phyloP scores from a whole-genome alignment of 805 yeast genomes.

The Sugiyamaella marilandica region DNA sequence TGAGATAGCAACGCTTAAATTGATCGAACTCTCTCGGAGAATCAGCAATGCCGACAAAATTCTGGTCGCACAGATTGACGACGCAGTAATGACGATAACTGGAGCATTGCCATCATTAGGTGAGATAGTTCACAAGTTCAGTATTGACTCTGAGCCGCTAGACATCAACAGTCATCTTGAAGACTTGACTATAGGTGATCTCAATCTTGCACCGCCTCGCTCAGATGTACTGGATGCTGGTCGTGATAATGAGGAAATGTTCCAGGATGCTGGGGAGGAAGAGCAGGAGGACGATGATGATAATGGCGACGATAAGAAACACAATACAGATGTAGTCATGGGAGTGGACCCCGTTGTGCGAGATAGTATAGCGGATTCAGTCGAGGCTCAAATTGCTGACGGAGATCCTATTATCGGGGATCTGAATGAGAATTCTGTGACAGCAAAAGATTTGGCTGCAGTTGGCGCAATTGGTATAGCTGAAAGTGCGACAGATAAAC shows the following conservation, averaged over 20 bases:
- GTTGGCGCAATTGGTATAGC: too few relatives aligned
- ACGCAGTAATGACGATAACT: background rate
- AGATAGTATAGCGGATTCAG: background rate
- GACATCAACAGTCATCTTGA: background rate
- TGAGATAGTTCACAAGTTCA: background rate
- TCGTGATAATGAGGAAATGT: too few relatives aligned
- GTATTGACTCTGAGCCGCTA: background rate
- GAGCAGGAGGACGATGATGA: background rate
- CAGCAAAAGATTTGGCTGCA: background rate
- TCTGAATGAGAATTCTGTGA: background rate
- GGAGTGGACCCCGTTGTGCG: conserved; percentile 10
- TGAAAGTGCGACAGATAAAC: background rate
- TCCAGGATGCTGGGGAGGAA: background rate
- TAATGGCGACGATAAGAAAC: background rate
- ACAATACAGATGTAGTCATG: conserved; percentile 10
- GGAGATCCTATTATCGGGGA: background rate
- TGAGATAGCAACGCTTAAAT: background rate
- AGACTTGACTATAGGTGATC: too few relatives aligned
- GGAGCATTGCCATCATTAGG: background rate
- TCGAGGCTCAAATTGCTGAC: background rate
- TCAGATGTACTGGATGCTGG: too few relatives aligned
- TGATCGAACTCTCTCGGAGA: background rate
- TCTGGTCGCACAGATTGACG: background rate
- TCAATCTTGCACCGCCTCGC: too few relatives aligned
- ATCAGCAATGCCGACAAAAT: background rate